Evolutionary conservation across 176 grass and related monocot species (phyloP), one percentile per base, ranked within the genome.

Genomic region (Bolboschoenus planiculmis): DNA sequence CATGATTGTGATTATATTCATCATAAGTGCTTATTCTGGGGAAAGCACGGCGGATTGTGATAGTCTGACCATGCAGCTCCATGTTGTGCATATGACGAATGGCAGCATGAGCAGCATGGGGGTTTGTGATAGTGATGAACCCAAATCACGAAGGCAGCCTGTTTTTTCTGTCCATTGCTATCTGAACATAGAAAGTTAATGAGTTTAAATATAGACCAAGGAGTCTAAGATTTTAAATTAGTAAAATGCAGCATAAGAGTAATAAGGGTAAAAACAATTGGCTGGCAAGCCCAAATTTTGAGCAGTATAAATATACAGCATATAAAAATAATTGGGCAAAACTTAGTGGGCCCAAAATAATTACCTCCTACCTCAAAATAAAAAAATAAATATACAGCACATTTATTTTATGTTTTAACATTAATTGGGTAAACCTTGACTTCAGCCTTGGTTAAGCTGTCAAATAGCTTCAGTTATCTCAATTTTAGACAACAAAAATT

Each of bases 131-230:
- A 5, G 89, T 94, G 78, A 97, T 91, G 24, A 97, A 97, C 75
- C 94, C 94, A 80, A 97, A 97, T 11, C 94, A 56, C 91, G 91
- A 86, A 89, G 91, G 11, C 88, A 85, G 26, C 86, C 86, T 31
- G 91, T 93, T 86, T 91, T n/a, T 80, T 73, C 91, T 93, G 78
- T 97, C 93, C 62, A 89, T 46, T 89, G 92, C 89, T 79, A 97
- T 85, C 91, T 97, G 65, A 81, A 97, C 67, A 78, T 47, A 84
- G 64, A n/a, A 3, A 34, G 39, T 10, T 42, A 53, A 77, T 16
- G 13, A 88, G 18, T 80, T 62, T 50, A 83, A 68, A 81, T 56
- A 78, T n/a, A 78, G 1, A 56, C 61, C 11, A 53, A 53, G 1
- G 31, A 10, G 62, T 65, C 35, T 16, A 36, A 35, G 4, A 36